These are phyloP conservation scores for Asterella californica DNA, from an alignment of 225 moss, liverwort and hornwort species.

Conservation along the genomic window DNA sequence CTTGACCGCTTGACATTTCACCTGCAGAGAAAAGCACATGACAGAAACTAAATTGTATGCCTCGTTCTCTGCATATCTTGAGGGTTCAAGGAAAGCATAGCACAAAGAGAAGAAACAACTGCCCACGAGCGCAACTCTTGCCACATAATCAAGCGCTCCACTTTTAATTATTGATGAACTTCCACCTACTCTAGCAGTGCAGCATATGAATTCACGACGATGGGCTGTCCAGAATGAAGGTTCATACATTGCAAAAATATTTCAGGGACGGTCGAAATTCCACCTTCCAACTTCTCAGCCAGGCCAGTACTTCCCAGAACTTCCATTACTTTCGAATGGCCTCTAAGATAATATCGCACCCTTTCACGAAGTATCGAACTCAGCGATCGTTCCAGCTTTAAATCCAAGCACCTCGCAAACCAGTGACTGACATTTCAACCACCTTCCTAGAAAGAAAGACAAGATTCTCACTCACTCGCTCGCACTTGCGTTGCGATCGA, in stretches of 20 bases:
- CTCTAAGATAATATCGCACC: neutral
- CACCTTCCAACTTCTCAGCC: neutral
- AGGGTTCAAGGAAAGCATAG: neutral
- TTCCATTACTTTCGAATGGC: neutral
- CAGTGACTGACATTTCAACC: neutral
- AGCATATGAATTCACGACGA: neutral
- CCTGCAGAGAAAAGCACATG: slow-evolving; percentile 30
- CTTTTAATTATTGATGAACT: neutral
- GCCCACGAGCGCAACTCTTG: neutral
- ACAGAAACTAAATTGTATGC: neutral
- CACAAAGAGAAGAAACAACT: neutral
- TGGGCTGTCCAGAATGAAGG: neutral
- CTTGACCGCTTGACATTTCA: slow-evolving; percentile 48
- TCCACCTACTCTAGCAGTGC: neutral
- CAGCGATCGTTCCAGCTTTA: neutral
- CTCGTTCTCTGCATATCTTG: neutral
- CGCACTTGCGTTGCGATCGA: neutral
- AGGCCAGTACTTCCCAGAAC: neutral
- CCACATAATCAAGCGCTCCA: neutral
- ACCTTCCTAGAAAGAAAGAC: neutral
- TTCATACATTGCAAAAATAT: neutral
- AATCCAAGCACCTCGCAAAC: neutral
- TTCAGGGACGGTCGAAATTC: neutral
- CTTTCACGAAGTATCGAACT: neutral
- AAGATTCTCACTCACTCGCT: neutral